Evolutionary conservation across 2,329 filamentous ascomycete species (phyloP).

Genomic region (Cladosporium sp.): DNA sequence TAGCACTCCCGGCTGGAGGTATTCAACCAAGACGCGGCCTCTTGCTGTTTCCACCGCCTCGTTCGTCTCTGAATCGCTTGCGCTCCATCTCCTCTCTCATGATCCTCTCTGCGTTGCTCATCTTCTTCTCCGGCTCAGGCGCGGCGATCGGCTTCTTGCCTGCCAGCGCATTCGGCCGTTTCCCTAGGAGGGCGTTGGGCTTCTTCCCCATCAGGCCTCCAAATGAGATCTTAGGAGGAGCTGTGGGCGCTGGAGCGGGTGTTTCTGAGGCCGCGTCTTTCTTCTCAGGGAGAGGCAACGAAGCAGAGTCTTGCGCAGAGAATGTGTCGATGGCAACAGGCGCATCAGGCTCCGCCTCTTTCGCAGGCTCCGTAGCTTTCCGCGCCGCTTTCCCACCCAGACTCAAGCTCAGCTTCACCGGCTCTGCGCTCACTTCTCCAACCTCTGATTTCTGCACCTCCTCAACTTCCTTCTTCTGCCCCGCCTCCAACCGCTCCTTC

Average conservation of each 20-base stretch:
- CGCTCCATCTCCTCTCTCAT: constrained; percentile 65
- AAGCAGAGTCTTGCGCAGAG: constrained; percentile 27
- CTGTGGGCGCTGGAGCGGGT: constrained; percentile 25
- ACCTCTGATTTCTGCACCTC: constrained; percentile 22
- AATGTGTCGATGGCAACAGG: constrained; percentile 34
- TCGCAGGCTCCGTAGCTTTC: constrained; percentile 8
- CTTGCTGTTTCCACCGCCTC: constrained; percentile 28
- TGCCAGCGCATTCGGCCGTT: constrained; percentile 72
- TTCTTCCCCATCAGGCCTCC: constrained; percentile 61
- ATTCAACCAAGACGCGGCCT: constrained; percentile 27
- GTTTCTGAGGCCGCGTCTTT: constrained; percentile 10
- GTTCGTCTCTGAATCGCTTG: constrained; percentile 38
- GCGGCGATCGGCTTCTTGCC: constrained; percentile 62
- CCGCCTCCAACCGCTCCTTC: constrained; percentile 36
- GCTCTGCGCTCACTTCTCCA: constrained; percentile 29
- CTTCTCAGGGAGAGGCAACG: constrained; percentile 6
- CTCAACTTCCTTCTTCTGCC: constrained; percentile 38
- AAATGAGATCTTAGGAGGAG: constrained; percentile 58
- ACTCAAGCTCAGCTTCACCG: constrained; percentile 39
- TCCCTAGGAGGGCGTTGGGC: constrained; percentile 38
- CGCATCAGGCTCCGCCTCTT: constrained; percentile 22
- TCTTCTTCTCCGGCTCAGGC: constrained; percentile 69
- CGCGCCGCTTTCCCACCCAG: constrained; percentile 31
- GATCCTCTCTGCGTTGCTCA: constrained; percentile 84
- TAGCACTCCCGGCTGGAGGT: constrained; percentile 19